Base-by-base conservation (phyloP, 495 filamentous ascomycete genomes). In the Trichoderma asperelloides region DNA sequence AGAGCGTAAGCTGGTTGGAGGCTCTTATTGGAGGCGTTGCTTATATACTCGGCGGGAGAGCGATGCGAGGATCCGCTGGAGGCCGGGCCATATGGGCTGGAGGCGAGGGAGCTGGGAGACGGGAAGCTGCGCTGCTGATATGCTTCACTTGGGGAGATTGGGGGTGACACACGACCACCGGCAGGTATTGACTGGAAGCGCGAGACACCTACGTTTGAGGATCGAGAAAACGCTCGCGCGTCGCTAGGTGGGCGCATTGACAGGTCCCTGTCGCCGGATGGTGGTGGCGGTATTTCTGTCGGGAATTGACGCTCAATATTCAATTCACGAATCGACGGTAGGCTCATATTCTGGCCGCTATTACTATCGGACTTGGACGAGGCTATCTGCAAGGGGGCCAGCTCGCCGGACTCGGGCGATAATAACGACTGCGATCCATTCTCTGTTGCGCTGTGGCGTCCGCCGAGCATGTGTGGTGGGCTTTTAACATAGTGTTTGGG, bases 371-470 rank as follows among this genome's bases (percentile, higher is more conserved):
- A 79, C 68, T 80, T 74, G 11, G 81, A 79, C 11, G 81, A 84
- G 33, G 72, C 69, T 30, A 77, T 71, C 39, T 81, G 79, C 40
- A 85, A 77, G n/a, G 82, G 83, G n/a, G 83, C 74, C 21, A 85
- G 71, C 64, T 83, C 80, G 41, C 74, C 70, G 66, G 55, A 18
- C 13, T 25, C 12, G 9, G 55, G 55, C 55, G 55, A 60, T 25
- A 60, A 30, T 21, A 60, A 30, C 3, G 49, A 21, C 21, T 25
- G 21, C 49, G 49, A 23, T 23, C n/a, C 49, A 21, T 75, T 76
- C 62, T 65, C 68, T 40, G 78, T 74, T 16, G 78, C 78, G 40
- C 64, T 71, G 33, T 74, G 69, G 62, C 57, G 72, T 21, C 71
- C 69, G 65, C 47, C 68, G 37, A 27, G 57, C 33, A 4, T 37